Conservation (phyloP, 179 eudicot species). For the Silene noctiflora region DNA sequence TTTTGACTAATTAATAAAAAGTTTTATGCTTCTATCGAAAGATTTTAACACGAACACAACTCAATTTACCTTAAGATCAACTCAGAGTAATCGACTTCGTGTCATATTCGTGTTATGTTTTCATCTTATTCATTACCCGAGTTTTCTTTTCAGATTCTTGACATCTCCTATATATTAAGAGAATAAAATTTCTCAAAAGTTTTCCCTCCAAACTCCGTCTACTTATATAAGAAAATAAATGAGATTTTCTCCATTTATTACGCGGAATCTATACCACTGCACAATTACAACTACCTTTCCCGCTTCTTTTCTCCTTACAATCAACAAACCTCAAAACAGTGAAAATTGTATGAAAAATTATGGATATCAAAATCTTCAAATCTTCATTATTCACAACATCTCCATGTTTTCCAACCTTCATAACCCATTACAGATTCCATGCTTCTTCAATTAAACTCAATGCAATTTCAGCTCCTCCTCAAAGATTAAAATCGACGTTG, state of each 20-base stretch:
- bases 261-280: too few relatives aligned
- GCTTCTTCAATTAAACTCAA: not conserved
- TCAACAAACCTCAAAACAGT: not conserved
- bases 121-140: too few relatives aligned
- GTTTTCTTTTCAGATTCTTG: not conserved
- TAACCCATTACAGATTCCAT: not conserved
- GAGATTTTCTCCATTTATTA: too few relatives aligned
- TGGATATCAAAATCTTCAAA: not conserved
- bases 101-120: not conserved
- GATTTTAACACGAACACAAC: too few relatives aligned
- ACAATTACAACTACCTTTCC: constrained; percentile 18
- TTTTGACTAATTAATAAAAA: too few relatives aligned
- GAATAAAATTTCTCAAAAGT: too few relatives aligned
- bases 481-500: not conserved
- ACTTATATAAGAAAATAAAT: too few relatives aligned
- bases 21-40: too few relatives aligned
- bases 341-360: not conserved
- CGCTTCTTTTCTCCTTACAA: not conserved
- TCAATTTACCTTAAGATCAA: too few relatives aligned
- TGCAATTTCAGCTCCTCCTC: not conserved
- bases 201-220: too few relatives aligned
- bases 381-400: constrained; percentile 3
- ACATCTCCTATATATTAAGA: too few relatives aligned
- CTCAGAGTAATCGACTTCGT: too few relatives aligned
- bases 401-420: constrained; percentile 3